phyloP scores from a whole-genome alignment of 495 filamentous ascomycete species.

The Penicillium angulare region DNA sequence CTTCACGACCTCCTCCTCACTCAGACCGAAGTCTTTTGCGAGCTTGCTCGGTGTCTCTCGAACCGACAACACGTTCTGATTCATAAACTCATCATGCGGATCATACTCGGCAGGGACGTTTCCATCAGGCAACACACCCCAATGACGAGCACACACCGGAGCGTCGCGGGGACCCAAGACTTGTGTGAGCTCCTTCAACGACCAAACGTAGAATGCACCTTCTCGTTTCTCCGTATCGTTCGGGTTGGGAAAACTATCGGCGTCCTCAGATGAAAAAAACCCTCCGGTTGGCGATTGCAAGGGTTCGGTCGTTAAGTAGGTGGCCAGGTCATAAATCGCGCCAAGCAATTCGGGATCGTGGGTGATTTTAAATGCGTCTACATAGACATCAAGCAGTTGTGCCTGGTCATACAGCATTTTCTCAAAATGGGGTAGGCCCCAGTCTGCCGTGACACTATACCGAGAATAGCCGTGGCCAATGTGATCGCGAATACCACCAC shows the following conservation, averaged over 20 bases:
- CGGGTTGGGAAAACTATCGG: constrained; percentile 75
- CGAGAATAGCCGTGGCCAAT: constrained; percentile 88
- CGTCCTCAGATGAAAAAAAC: constrained; percentile 88
- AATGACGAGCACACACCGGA: constrained; percentile 77
- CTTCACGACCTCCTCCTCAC: constrained; percentile 66
- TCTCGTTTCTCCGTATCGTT: constrained; percentile 85
- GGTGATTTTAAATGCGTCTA: constrained; percentile 81
- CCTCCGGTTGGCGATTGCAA: constrained; percentile 68
- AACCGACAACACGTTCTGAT: constrained; percentile 63
- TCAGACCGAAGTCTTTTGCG: constrained; percentile 74
- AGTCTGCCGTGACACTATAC: constrained; percentile 87
- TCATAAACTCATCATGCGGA: constrained; percentile 90
- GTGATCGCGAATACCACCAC: constrained; percentile 89
- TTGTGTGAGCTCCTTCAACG: constrained; percentile 77
- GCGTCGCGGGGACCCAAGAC: constrained; percentile 70
- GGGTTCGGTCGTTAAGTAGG: constrained; percentile 69
- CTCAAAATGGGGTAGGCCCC: constrained; percentile 93
- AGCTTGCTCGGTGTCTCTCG: constrained; percentile 61
- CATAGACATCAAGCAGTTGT: constrained; percentile 79
- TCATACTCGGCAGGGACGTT: constrained; percentile 86
- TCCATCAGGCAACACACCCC: constrained; percentile 81
- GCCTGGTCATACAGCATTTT: constrained; percentile 98
- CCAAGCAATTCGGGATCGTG: constrained; percentile 70
- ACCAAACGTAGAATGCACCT: constrained; percentile 96
- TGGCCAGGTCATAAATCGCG: constrained; percentile 77